A percentile compares a stretch with the other conserved stretches of the same genome.
Evolutionary conservation across 2,329 filamentous ascomycete species (phyloP).

Genomic region (Penicillium sp.): DNA sequence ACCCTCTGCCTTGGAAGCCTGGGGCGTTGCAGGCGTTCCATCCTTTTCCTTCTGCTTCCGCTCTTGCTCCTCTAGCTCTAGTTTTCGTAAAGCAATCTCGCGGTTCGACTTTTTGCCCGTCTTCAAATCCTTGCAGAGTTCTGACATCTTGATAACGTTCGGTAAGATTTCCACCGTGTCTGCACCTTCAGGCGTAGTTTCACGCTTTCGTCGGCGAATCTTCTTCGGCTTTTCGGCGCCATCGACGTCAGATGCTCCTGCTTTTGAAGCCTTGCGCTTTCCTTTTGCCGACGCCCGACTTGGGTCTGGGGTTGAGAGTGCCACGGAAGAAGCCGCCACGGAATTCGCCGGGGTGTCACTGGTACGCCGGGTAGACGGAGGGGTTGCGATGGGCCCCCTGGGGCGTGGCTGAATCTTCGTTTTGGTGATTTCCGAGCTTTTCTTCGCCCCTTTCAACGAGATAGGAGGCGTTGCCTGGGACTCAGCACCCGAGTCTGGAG

Average conservation of each 20-base stretch:
- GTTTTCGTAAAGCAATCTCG: conserved; percentile 57
- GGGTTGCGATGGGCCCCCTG: conserved; percentile 11
- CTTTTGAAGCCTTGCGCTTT: conserved; percentile 27
- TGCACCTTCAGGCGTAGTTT: conserved; percentile 49
- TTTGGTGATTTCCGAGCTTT: conserved; percentile 14
- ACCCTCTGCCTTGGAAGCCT: conserved; percentile 17
- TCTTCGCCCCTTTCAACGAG: conserved; percentile 29
- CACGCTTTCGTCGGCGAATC: conserved; percentile 37
- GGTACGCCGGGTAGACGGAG: conserved; percentile 28
- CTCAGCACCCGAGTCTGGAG: neutral
- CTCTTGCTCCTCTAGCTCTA: conserved; percentile 57
- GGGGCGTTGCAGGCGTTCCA: conserved; percentile 23
- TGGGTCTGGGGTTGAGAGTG: conserved; percentile 24
- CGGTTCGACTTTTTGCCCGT: conserved; percentile 58
- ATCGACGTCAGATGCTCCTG: conserved; percentile 22
- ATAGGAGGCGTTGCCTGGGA: conserved; percentile 2
- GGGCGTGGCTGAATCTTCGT: conserved; percentile 9
- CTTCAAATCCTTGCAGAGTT: conserved; percentile 55
- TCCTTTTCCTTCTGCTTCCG: conserved; percentile 42
- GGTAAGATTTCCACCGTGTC: conserved; percentile 55
- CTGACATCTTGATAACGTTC: conserved; percentile 57
- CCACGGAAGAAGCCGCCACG: conserved; percentile 17
- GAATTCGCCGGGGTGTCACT: conserved; percentile 20
- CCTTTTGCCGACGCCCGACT: conserved; percentile 19
- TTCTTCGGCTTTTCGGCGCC: conserved; percentile 23